A percentile compares a stretch with the other conserved stretches of the same genome.
These are phyloP conservation scores for Nigrograna mackinnonii DNA, from an alignment of 2,329 filamentous ascomycete species.

Conservation along the genomic window DNA sequence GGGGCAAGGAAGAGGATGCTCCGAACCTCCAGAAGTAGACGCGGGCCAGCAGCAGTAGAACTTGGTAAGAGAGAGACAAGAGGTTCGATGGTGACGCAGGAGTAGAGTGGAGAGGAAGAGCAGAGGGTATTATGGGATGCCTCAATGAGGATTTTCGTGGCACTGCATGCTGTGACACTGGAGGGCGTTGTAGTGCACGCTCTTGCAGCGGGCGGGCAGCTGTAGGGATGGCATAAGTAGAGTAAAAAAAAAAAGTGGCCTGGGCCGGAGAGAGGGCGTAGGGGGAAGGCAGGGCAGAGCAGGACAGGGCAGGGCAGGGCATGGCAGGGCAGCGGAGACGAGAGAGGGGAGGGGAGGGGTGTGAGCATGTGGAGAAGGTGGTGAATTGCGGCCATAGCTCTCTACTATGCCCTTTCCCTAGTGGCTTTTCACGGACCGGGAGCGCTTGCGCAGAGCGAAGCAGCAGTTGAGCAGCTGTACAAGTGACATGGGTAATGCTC, in stretches of 20 bases:
- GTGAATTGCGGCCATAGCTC: too few species aligned
- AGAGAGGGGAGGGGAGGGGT: not conserved
- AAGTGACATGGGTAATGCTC: too few species aligned
- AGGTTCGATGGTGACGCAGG: too few species aligned
- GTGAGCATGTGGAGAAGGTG: too few species aligned
- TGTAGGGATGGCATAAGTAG: conserved; percentile 39
- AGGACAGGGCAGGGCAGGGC: conserved; percentile 14
- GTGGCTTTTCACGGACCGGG: too few species aligned
- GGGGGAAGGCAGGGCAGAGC: conserved; percentile 1
- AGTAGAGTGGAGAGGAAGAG: conserved; percentile 10
- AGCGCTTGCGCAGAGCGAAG: too few species aligned
- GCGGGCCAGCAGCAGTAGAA: too few species aligned
- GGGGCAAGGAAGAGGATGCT: conserved; percentile 12
- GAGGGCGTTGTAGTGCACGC: conserved; percentile 19
- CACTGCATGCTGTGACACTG: conserved; percentile 28
- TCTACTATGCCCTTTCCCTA: too few species aligned
- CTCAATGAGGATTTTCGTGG: conserved; percentile 20
- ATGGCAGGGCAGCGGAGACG: conserved; percentile 2
- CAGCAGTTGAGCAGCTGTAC: too few species aligned
- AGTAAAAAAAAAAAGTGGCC: conserved; percentile 13
- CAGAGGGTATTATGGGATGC: conserved; percentile 18
- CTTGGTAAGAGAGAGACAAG: too few species aligned
- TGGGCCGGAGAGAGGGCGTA: not conserved
- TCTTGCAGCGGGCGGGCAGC: conserved; percentile 25
- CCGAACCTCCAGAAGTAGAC: conserved; percentile 9